These are phyloP conservation scores for Colletotrichum trifolii DNA, from an alignment of 2,329 filamentous ascomycete genomes.

Conservation along the genomic window DNA sequence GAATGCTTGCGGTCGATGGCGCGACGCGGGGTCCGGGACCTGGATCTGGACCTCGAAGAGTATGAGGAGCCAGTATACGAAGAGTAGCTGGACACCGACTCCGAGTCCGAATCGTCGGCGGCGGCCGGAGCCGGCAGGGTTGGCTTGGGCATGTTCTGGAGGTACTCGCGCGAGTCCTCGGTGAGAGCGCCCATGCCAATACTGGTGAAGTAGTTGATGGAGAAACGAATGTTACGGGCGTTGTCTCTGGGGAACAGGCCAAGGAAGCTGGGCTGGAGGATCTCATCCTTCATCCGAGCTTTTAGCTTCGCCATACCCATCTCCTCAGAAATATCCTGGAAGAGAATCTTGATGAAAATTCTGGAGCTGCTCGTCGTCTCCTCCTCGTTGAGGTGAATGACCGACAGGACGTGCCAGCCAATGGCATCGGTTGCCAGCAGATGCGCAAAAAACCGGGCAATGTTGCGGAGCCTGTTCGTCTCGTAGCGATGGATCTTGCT, in stretches of 20 bases:
- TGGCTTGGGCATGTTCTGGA: conserved; percentile 91
- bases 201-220: conserved; percentile 99
- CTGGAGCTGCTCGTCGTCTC: conserved; percentile 96
- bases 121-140: conserved; percentile 74
- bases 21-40: conserved; percentile 54
- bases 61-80: conserved; percentile 75
- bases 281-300: conserved; percentile 80
- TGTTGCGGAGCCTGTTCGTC: conserved; percentile 93
- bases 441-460: conserved; percentile 94
- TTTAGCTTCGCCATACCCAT: conserved; percentile 85
- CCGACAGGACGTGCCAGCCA: conserved; percentile 88
- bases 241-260: conserved; percentile 93
- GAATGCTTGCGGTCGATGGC: conserved; percentile 51
- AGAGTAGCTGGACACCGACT: conserved; percentile 82
- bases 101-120: conserved; percentile 71
- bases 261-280: conserved; percentile 79
- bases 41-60: conserved; percentile 62
- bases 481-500: conserved; percentile 98
- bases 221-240: conserved; percentile 90
- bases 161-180: conserved; percentile 91
- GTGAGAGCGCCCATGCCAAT: conserved; percentile 96
- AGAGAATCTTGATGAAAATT: conserved; percentile 98
- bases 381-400: conserved; percentile 92
- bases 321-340: conserved; percentile 90
- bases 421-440: conserved; percentile 89